A percentile compares a stretch with the other conserved stretches of the same genome.
Evolutionary conservation across 2,329 filamentous ascomycete genomes (phyloP).

Genomic region (Ophiostoma pallidulum): DNA sequence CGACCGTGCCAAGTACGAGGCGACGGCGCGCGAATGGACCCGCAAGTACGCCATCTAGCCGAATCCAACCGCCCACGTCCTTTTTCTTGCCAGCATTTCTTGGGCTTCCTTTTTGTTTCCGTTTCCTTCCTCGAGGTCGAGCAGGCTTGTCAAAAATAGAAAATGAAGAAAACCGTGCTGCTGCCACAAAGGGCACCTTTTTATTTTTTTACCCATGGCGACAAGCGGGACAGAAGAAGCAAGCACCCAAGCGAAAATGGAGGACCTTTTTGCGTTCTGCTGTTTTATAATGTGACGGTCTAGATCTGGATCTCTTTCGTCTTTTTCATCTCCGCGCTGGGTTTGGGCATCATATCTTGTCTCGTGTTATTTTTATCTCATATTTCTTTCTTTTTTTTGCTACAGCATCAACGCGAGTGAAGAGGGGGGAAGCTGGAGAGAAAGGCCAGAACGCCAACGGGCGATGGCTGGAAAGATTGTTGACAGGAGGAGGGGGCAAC

Average conservation of each 20-base stretch:
- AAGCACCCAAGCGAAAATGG: background rate
- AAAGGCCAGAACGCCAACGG: background rate
- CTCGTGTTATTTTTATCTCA: too few species aligned
- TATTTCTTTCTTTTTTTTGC: background rate
- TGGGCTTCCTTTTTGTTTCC: too few species aligned
- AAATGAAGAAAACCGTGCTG: too few species aligned
- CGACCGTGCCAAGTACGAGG: conserved; percentile 89
- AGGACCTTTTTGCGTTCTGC: conserved; percentile 3
- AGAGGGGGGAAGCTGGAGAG: too few species aligned
- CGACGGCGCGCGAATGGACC: conserved; percentile 95
- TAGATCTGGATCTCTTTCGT: background rate
- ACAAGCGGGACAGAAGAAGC: conserved; percentile 1
- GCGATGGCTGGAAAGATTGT: background rate
- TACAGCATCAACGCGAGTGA: background rate
- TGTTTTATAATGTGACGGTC: conserved; percentile 1
- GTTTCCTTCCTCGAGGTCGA: background rate
- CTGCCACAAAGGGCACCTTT: too few species aligned
- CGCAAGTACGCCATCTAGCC: conserved; percentile 91
- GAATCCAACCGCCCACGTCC: too few species aligned
- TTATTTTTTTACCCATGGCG: too few species aligned
- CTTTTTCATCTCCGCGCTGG: background rate
- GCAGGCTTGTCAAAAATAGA: too few species aligned
- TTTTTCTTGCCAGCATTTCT: background rate
- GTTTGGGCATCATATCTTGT: background rate
- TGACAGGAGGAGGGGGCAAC: too few species aligned